Conservation (phyloP, 768 basidiomycete species). For the Mrakia blollopis region DNA sequence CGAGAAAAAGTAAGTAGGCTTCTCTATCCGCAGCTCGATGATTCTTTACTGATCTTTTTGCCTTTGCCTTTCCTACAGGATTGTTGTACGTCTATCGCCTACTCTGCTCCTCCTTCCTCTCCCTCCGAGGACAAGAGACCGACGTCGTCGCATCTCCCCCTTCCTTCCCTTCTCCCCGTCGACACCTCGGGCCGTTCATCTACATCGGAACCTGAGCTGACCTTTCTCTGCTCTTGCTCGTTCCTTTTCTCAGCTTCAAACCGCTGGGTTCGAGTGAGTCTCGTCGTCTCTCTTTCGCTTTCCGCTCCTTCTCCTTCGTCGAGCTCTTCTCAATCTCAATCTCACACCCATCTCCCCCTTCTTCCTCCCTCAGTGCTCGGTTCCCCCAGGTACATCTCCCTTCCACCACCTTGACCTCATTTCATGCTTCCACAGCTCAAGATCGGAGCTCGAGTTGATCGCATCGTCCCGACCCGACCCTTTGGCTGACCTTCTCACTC, state of each 20-base stretch:
- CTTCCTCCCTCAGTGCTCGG: slow-evolving; percentile 27
- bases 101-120: background rate
- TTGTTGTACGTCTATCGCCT: slow-evolving; percentile 19
- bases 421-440: no score
- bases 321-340: background rate
- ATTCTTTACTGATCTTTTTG: background rate
- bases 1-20: slow-evolving; percentile 1
- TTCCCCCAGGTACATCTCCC: slow-evolving; percentile 26
- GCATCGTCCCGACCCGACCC: slow-evolving; percentile 8
- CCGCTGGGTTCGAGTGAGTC: slow-evolving; percentile 80
- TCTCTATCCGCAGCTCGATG: background rate
- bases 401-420: background rate
- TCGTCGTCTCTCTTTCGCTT: slow-evolving; percentile 38
- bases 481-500: background rate
- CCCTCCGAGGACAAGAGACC: background rate
- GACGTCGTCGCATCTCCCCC: background rate
- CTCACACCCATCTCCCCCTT: background rate
- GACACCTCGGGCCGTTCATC: background rate
- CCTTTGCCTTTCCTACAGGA: background rate
- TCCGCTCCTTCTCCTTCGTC: background rate
- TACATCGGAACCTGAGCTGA: background rate
- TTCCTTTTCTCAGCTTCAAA: slow-evolving; percentile 63
- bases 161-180: background rate
- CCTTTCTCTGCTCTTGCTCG: background rate
- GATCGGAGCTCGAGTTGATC: background rate